phyloP scores from a whole-genome alignment of 176 grass and related monocot species.

The Phoenix roebelenii region DNA sequence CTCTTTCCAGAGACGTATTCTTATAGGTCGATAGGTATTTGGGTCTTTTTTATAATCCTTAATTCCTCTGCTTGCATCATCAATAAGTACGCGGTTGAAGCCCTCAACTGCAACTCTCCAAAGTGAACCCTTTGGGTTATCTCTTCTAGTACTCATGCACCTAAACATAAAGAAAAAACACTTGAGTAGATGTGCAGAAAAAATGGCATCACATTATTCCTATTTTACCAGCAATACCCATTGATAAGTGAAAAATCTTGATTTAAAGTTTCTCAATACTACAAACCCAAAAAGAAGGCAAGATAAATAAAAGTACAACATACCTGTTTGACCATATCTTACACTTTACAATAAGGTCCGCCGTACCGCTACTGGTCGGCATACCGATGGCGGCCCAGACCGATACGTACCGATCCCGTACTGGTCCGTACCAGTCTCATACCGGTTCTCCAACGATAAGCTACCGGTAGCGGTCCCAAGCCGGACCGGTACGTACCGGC shows the following conservation, averaged over 20 bases:
- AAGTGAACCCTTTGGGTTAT: constrained; percentile 85
- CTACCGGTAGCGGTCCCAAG: too few species aligned
- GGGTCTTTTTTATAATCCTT: constrained; percentile 33
- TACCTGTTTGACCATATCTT: not conserved
- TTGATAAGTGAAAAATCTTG: constrained; percentile 4
- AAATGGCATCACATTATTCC: constrained; percentile 5
- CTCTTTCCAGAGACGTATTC: constrained; percentile 90
- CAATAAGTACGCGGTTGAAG: constrained; percentile 61
- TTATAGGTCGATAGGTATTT: constrained; percentile 54
- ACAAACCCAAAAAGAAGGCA: too few species aligned
- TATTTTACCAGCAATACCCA: not conserved
- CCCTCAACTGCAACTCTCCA: constrained; percentile 92
- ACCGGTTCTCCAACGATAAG: too few species aligned
- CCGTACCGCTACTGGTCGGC: too few species aligned
- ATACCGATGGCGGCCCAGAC: too few species aligned
- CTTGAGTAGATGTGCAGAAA: constrained; percentile 19
- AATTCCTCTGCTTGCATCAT: constrained; percentile 52
- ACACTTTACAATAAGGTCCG: not conserved
- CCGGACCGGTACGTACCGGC: too few species aligned
- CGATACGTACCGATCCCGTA: too few species aligned
- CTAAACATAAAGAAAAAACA: constrained; percentile 28
- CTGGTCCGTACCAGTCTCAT: too few species aligned
- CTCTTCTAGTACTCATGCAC: constrained; percentile 99
- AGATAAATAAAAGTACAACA: too few species aligned
- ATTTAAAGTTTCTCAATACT: too few species aligned